Base-by-base conservation (phyloP, 805 yeast genomes). In the Metschnikowia proteae region DNA sequence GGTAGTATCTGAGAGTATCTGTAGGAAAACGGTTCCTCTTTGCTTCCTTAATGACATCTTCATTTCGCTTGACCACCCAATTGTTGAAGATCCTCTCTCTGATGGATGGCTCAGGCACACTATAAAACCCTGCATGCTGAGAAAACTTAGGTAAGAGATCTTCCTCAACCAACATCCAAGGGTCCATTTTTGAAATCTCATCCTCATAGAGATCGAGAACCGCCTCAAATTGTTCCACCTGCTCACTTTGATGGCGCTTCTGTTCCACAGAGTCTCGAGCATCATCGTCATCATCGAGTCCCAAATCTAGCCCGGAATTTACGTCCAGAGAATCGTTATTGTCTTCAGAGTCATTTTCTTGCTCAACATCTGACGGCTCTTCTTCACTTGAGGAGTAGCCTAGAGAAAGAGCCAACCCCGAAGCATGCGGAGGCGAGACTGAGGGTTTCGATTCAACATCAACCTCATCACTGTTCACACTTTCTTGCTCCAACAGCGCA, bases 131-230 rank as follows among this genome's bases (percentile, higher is more conserved):
- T 0, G 74, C 67, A 41, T 50, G 42, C 31, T 56, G 56, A 9
- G 59, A 60, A 11, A 71, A 57, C 22, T 66, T 64, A 1, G 53
- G 42, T 5, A 69, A 54, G 8, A 68, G 51, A 22, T 67, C 70
- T 42, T 70, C 76, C 49, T 70, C 73, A 0, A 71, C 61, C 26
- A 73, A 43, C 43, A 58, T 60, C 73, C 76, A 73, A 3, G 74
- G 66, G 37, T 70, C 70, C 53, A 60, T 70, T 22, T 59, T 35
- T 5, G 72, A 65, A 17, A 72, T 66, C 30, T 51, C 48, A 17
- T 56, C 46, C 41, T 57, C 48, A 44, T 58, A 57, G 17, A 38
- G 40, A 32, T 70, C 65, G 5, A 73, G 57, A 10, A 72, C 57
- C 1, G 29, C 38, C 5, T 49, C 48, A 54, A 71, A 71, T 13